Base-by-base conservation (phyloP, 345 rosid genomes). In the Rubroshorea leprosula region DNA sequence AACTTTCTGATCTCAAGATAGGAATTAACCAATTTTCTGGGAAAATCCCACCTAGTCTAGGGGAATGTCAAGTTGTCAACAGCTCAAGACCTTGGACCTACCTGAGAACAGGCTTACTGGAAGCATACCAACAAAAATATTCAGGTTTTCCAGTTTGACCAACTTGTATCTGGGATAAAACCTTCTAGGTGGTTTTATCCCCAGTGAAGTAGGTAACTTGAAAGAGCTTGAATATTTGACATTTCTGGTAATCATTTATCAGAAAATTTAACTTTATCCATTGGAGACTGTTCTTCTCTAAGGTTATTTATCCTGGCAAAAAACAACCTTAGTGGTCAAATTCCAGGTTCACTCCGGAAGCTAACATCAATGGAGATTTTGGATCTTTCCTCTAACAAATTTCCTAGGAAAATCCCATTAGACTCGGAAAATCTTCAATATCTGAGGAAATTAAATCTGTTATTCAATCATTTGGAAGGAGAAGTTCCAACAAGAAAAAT, bases 391-490 rank as follows among this genome's bases (percentile, higher is more conserved):
- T 25, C 31, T 20, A 56, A 64, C 24, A 55, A 56, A 15, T 31
- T 64, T 23, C 29, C 56, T 4, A 55, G 68, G 15, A 8, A 29
- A 64, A 49, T 64, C 22, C 68, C 68, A 3, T 24, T 16, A 1
- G 52, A 38, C n/a, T 61, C 61, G 52, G 38, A 3, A 24, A 27
- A 10, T 24, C 21, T 68, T 15, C 16, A 9, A 48, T n/a, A 18
- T 15, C 39, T 67, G 20, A 0, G 22, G 44, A 4, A 22, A 11
- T 27, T 67, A 3, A 55, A 68, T 54, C 41, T 68, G 8, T 68
- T 66, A 18, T 55, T 24, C 38, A 68, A 68, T 48, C 39, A 61
- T 48, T 41, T 64, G 24, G 68, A 64, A 49, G 68, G 68, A 14
- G 61, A 35, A 13, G 26, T 64, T 19, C 68, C 68, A 13, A 3